Evolutionary conservation across 768 basidiomycete species (phyloP).

Genomic region (Lepiota brunneoincarnata): DNA sequence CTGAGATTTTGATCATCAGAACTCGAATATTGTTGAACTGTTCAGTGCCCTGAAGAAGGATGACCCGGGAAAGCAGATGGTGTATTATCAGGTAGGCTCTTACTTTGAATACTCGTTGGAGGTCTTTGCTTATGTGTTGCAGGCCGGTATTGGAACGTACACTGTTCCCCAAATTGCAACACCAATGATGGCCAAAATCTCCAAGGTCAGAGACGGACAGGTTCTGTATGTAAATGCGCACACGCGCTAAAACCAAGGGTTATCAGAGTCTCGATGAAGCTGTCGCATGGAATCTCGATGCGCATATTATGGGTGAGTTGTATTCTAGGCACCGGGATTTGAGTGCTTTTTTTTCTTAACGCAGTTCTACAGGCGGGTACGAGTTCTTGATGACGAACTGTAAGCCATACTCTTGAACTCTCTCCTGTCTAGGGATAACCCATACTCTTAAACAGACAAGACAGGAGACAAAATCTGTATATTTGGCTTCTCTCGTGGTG

Average conservation of each 20-base stretch:
- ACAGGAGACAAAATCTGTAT: conserved; percentile 55
- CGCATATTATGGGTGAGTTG: conserved; percentile 47
- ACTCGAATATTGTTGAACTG: conserved; percentile 38
- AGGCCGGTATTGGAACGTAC: conserved; percentile 58
- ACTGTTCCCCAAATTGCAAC: conserved; percentile 41
- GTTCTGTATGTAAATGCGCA: neutral
- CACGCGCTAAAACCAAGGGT: neutral
- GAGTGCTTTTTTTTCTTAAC: neutral
- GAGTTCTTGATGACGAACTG: conserved; percentile 62
- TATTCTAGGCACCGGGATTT: neutral
- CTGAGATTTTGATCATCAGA: conserved; percentile 20
- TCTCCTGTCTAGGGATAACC: neutral
- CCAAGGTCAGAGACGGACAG: conserved; percentile 28
- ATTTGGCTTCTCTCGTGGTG: conserved; percentile 66
- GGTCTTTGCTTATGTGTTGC: neutral
- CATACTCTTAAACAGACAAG: conserved; percentile 26
- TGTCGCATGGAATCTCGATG: conserved; percentile 46
- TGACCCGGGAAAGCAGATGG: conserved; percentile 29
- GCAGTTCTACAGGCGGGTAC: conserved; percentile 39
- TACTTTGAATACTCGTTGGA: neutral
- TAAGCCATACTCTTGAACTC: conserved; percentile 17
- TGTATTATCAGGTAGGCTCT: conserved; percentile 31
- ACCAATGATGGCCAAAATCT: conserved; percentile 39
- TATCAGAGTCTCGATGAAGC: conserved; percentile 38
- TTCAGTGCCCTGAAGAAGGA: conserved; percentile 36